Base-by-base conservation (phyloP, 2,329 filamentous ascomycete genomes). In the Xylariales sp. region DNA sequence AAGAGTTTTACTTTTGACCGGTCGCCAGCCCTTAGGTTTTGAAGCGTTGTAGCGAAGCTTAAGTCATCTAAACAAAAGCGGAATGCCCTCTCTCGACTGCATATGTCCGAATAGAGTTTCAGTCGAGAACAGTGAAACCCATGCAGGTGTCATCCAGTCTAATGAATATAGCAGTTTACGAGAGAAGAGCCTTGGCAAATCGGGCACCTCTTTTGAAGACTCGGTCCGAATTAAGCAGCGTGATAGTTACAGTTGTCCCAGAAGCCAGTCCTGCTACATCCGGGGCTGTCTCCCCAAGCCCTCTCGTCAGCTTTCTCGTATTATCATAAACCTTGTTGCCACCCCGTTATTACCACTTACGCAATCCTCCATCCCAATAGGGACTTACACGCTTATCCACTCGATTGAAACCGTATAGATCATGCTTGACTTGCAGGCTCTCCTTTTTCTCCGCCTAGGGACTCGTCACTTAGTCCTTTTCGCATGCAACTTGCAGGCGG, bases 301-400 rank as follows among this genome's bases (percentile, higher is more conserved):
- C 41, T 49, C 63, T 69, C 63, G 45, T 66, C 58, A 67, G 67
- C 50, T 14, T 50, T 53, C 64, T 67, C 64, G 67, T 69, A 69
- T 69, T 60, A 12, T 56, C 46, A 32, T 30, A 34, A 70, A 63
- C 65, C 43, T 63, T 64, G 36, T 57, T 41, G 48, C 34, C 34
- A 53, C 50, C 18, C 61, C 53, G 45, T 16, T 30, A 55, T 55
- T 41, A n/a, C 41, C 55, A 43, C 59, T 57, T 61, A 53, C 36
- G 48, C 59, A 56, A 69, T 41, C 48, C 30, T 49, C 43, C n/a
- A 39, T 39, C 45, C 10, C 45, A 45, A 45, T 56, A 6, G 34
- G 52, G n/a, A 56, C 45, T 53, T 57, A 8, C 18, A 57, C 18
- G 34, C 10, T 39, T 39, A 28, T 48, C 52, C 43, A 10, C 23